Base-by-base conservation (phyloP, 139 green algal species). In the Nannochloris sp. region DNA sequence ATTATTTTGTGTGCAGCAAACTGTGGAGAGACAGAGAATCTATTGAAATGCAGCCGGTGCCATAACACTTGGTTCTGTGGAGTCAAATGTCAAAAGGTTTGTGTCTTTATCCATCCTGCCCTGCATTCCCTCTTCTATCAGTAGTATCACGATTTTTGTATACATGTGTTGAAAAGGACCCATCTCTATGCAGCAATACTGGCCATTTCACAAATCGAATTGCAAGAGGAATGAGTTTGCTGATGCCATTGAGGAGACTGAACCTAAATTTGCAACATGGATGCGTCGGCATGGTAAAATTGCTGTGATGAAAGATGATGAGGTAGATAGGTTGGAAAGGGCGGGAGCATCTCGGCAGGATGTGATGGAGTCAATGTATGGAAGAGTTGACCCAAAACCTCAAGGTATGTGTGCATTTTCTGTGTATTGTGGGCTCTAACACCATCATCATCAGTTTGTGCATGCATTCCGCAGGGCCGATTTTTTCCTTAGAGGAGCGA, bases 151-250 rank as follows among this genome's bases (percentile, higher is more conserved):
- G 40, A 24, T 48, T 1, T 4, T 58, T 34, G 0, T 23, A 44
- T 21, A 53, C 24, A 27, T 27, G 24, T 40, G 4, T 19, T 69
- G 11, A 11, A 54, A 29, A n/a, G 2, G 23, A 44, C 60, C 46
- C 73, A 87, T 40, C 1, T 40, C 34, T 40, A 11, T 40, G 34
- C 34, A 40, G 77, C 74, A 80, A 2, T 91, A 93, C 78, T 95
- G 88, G 88, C 88, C 90, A 2, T 94, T 96, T 62, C 90, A 97
- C 72, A 78, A 79, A 44, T 15, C 65, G 0, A 50, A 67, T 16
- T 97, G 90, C 76, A 60, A 63, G 4, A 67, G 66, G 18, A 96
- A 97, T 72, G 88, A 97, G 40, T 95, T 97, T 80, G 90, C 89
- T 2, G 88, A 96, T 54, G 64, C 64, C 0, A 37, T 89, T 2